Conservation (phyloP, 495 filamentous ascomycete species). For the Pyrenopolyporus hunteri region DNA sequence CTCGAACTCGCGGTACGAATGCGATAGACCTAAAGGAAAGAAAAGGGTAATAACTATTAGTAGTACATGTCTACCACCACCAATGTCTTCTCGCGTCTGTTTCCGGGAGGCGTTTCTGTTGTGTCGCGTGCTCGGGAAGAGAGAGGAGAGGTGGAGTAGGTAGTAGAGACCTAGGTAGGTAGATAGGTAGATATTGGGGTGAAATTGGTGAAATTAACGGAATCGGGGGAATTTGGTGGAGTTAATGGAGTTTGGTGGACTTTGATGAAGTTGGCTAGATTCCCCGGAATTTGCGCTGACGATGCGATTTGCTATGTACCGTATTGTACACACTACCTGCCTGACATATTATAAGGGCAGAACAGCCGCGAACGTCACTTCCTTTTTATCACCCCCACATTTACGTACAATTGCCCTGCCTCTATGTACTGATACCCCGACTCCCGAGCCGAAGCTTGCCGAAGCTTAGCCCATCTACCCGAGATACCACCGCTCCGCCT, state of each 20-base stretch:
- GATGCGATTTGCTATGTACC: constrained; percentile 17
- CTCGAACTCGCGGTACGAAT: constrained; percentile 13
- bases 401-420: neutral
- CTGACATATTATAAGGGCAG: too few species aligned
- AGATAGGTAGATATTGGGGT: constrained; percentile 5
- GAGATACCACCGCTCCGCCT: constrained; percentile 3
- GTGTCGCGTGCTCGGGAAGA: constrained; percentile 8
- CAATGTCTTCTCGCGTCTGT: neutral
- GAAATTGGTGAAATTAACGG: neutral
- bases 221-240: neutral
- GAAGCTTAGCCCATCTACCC: constrained; percentile 37
- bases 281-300: constrained; percentile 33
- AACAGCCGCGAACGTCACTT: constrained; percentile 42
- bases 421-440: constrained; percentile 15
- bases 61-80: constrained; percentile 23
- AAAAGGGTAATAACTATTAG: constrained; percentile 5
- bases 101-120: neutral
- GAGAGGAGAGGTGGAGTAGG: constrained; percentile 11
- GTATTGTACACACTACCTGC: too few species aligned
- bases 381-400: constrained; percentile 3
- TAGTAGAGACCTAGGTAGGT: neutral
- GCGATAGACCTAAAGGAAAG: neutral
- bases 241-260: constrained; percentile 6
- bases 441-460: constrained; percentile 42
- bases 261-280: too few species aligned